Base-by-base conservation (phyloP, 75 land plant species). In the Adiantum capillusveneris region DNA sequence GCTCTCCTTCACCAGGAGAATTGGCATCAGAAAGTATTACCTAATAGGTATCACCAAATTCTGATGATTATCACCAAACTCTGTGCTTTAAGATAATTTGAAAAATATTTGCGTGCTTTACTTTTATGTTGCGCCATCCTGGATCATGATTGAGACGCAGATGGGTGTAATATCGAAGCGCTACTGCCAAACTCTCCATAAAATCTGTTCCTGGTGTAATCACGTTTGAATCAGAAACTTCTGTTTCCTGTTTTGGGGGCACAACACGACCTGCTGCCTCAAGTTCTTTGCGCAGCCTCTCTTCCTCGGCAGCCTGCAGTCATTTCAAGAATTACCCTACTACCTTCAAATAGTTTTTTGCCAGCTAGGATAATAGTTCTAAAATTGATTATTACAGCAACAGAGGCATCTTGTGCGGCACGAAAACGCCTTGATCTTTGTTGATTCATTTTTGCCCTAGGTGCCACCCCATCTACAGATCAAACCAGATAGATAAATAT, bases 1-100 rank as follows among this genome's bases (percentile, higher is more conserved):
- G 90, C 53, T 90, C 90, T 30, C 96, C 96, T 78, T 90, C 95
- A 59, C 96, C 96, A 59, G 90, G 90, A 71, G 81, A 84, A 79
- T 90, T 90, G 44, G 96, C 76, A 79, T 90, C 96, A 69, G 96
- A 90, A 19, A 90, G 78, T 25, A 90, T 83, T 48, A 90, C 90
- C 96, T 89, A 37, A 46, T 46, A 46, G n/a, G n/a, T n/a, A n/a
- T n/a, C n/a, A n/a, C n/a, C n/a, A n/a, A n/a, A n/a, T n/a, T n/a
- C n/a, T n/a, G n/a, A n/a, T n/a, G n/a, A n/a, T n/a, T n/a, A n/a
- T n/a, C n/a, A n/a, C n/a, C n/a, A n/a, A n/a, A n/a, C n/a, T n/a
- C n/a, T n/a, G n/a, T n/a, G n/a, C n/a, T n/a, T n/a, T n/a, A n/a
- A n/a, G n/a, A n/a, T n/a, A n/a, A n/a, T n/a, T n/a, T n/a, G n/a